Conservation (phyloP, 306 rosid species). For the Pyrus bretschneideri region DNA sequence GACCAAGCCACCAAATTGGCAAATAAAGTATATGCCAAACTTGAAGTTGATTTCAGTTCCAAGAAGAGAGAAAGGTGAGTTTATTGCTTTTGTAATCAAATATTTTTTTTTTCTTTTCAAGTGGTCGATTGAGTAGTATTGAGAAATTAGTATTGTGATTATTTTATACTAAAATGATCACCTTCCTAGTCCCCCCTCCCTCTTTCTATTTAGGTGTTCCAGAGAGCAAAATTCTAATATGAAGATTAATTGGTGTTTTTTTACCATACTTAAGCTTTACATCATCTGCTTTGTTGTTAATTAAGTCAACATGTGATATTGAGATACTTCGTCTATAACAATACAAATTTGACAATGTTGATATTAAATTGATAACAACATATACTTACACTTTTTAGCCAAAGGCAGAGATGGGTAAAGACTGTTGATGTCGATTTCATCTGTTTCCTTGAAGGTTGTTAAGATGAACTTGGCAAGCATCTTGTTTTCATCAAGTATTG, state of each 20-base stretch:
- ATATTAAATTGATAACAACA: neutral
- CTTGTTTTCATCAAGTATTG: neutral
- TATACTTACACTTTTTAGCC: neutral
- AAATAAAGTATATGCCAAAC: constrained; percentile 83
- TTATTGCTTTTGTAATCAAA: constrained; percentile 6
- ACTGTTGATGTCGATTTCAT: neutral
- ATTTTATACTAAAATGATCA: neutral
- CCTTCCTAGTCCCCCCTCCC: neutral
- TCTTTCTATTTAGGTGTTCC: neutral
- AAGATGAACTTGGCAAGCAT: constrained; percentile 1
- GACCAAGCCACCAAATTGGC: constrained; percentile 83
- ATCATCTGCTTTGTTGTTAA: neutral
- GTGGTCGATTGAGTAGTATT: neutral
- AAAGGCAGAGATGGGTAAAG: neutral
- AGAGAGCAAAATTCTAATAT: neutral
- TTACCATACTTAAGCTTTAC: neutral
- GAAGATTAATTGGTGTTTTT: neutral
- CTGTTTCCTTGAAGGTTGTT: neutral
- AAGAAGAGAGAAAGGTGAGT: constrained; percentile 90
- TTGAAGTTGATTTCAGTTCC: constrained; percentile 92
- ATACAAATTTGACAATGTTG: neutral
- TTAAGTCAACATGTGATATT: neutral
- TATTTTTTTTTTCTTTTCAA: neutral
- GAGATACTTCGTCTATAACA: neutral
- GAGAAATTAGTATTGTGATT: neutral